phyloP scores from a whole-genome alignment of 352 stramenopile species.

The Pythium aquatile region DNA sequence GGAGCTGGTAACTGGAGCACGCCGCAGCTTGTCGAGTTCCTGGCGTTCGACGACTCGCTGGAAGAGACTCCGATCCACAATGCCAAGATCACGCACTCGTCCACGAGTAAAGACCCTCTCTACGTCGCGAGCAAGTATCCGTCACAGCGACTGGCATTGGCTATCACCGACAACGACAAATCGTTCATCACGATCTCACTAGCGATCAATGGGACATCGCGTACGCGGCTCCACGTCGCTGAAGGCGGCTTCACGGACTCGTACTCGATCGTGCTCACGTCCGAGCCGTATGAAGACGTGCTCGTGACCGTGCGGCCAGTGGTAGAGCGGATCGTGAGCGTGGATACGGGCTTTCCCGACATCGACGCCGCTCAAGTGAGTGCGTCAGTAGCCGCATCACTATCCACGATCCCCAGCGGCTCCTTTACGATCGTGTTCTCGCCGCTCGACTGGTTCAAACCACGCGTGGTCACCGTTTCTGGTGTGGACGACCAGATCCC shows the following conservation, averaged over 20 bases:
- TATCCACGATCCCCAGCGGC: slow-evolving; percentile 6
- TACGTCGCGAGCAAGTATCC: slow-evolving; percentile 42
- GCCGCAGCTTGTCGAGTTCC: slow-evolving; percentile 56
- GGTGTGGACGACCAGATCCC: slow-evolving; percentile 61
- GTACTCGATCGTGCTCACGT: slow-evolving; percentile 55
- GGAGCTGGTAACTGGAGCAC: slow-evolving; percentile 56
- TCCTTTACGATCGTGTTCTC: slow-evolving; percentile 58
- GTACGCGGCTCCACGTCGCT: slow-evolving; percentile 50
- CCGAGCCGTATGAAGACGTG: slow-evolving; percentile 67
- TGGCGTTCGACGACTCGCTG: slow-evolving; percentile 63
- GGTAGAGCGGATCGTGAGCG: slow-evolving; percentile 44
- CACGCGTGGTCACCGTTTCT: slow-evolving; percentile 47
- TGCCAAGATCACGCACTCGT: slow-evolving; percentile 48
- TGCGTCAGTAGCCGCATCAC: not conserved
- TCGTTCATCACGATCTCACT: slow-evolving; percentile 67
- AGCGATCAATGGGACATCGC: slow-evolving; percentile 9
- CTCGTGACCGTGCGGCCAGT: slow-evolving; percentile 36
- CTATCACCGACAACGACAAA: slow-evolving; percentile 64
- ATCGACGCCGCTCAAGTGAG: slow-evolving; percentile 26
- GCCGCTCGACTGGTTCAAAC: slow-evolving; percentile 52
- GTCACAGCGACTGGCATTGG: slow-evolving; percentile 28
- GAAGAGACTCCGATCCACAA: slow-evolving; percentile 51
- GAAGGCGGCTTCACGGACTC: slow-evolving; percentile 81
- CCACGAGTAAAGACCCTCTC: slow-evolving; percentile 43
- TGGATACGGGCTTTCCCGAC: slow-evolving; percentile 29